phyloP scores from a whole-genome alignment of 331 rosid genomes.

The Arachis monticola region DNA sequence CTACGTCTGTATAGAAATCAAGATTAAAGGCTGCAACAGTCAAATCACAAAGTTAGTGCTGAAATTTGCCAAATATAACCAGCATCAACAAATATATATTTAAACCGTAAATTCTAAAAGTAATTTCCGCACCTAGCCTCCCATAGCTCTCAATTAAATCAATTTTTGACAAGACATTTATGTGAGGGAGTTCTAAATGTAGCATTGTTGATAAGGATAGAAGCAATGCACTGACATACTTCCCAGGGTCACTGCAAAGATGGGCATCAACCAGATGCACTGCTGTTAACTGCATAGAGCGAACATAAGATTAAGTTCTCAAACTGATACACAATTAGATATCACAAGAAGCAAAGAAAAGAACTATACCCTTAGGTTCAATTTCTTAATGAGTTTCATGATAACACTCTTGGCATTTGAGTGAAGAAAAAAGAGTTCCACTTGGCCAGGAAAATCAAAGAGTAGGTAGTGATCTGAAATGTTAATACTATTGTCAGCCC shows the following conservation, averaged over 20 bases:
- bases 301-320: slow-evolving; percentile 42
- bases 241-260: slow-evolving; percentile 97
- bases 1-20: slow-evolving; percentile 90
- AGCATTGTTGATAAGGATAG: slow-evolving; percentile 90
- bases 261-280: slow-evolving; percentile 94
- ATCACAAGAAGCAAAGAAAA: slow-evolving; percentile 30
- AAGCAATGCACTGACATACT: slow-evolving; percentile 86
- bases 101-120: slow-evolving; percentile 13
- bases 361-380: slow-evolving; percentile 73
- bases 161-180: slow-evolving; percentile 91
- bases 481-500: slow-evolving; percentile 38
- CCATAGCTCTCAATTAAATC: slow-evolving; percentile 96
- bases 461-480: slow-evolving; percentile 93
- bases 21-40: slow-evolving; percentile 80
- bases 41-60: slow-evolving; percentile 37
- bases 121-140: slow-evolving; percentile 63
- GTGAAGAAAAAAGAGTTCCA: slow-evolving; percentile 86
- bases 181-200: slow-evolving; percentile 91
- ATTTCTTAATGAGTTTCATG: slow-evolving; percentile 73
- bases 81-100: slow-evolving; percentile 15
- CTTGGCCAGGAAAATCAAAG: slow-evolving; percentile 99
- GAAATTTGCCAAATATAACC: slow-evolving; percentile 27
- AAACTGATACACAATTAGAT: slow-evolving; percentile 23
- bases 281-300: slow-evolving; percentile 83
- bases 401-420: slow-evolving; percentile 81